Percentiles rank a stretch among this genome's conserved stretches.
These are phyloP conservation scores for Geranomyces variabilis DNA, from an alignment of 192 early-diverging fungal species.

Conservation along the genomic window DNA sequence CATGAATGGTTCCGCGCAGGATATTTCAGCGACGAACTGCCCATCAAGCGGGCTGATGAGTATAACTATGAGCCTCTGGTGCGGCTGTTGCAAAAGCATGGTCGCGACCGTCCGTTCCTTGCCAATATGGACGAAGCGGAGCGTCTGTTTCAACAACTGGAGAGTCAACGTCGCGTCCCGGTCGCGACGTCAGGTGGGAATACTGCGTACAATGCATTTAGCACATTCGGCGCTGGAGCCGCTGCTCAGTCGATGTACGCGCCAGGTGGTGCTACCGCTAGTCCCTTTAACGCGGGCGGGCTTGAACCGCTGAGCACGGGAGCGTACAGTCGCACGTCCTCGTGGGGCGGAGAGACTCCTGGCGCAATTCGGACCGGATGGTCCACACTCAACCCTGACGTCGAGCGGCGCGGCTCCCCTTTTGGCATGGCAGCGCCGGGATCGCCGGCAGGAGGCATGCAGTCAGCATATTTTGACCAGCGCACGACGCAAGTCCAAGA, in stretches of 20 bases:
- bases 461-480: constrained; percentile 31
- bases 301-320: constrained; percentile 3
- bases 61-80: constrained; percentile 78
- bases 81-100: constrained; percentile 64
- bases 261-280: not conserved
- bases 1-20: constrained; percentile 91
- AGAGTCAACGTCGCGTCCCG: constrained; percentile 7
- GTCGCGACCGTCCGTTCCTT: constrained; percentile 75
- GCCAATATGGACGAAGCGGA: constrained; percentile 42
- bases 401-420: constrained; percentile 16
- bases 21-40: constrained; percentile 80
- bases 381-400: constrained; percentile 19
- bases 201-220: constrained; percentile 26
- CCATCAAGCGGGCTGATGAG: constrained; percentile 81
- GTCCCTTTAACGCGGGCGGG: constrained; percentile 22
- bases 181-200: constrained; percentile 1
- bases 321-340: not conserved
- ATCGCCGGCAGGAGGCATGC: constrained; percentile 21
- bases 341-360: constrained; percentile 20
- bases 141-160: constrained; percentile 18
- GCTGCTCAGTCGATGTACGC: constrained; percentile 8
- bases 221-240: constrained; percentile 19
- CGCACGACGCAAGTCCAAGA: constrained; percentile 6
- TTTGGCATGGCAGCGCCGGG: constrained; percentile 21
- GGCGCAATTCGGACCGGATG: constrained; percentile 18